These are phyloP conservation scores for Russula sp. DNA, from an alignment of 768 basidiomycete genomes.

Conservation along the genomic window DNA sequence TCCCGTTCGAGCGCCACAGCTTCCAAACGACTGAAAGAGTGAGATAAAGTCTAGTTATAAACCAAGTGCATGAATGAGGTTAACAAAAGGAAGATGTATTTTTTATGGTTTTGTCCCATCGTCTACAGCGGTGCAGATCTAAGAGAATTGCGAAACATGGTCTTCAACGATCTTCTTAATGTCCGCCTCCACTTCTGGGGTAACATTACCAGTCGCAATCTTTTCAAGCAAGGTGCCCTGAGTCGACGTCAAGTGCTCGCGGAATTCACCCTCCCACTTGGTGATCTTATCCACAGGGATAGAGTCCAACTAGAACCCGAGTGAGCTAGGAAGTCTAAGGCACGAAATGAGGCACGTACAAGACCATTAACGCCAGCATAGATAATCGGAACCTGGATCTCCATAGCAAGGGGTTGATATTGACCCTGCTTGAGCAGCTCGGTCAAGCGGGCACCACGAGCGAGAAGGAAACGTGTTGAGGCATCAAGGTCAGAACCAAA, in stretches of 20 bases:
- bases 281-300: constrained; percentile 95
- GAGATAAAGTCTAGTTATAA: constrained; percentile 26
- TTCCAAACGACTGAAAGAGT: neutral
- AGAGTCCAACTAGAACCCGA: constrained; percentile 66
- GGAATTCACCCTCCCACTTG: constrained; percentile 91
- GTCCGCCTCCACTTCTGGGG: constrained; percentile 85
- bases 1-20: neutral
- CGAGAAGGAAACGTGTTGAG: constrained; percentile 96
- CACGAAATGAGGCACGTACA: constrained; percentile 45
- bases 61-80: constrained; percentile 12
- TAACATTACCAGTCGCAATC: constrained; percentile 80
- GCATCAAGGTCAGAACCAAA: constrained; percentile 99
- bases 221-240: constrained; percentile 77
- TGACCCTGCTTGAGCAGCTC: constrained; percentile 98
- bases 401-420: constrained; percentile 92
- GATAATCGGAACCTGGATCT: constrained; percentile 97
- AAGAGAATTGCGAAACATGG: constrained; percentile 78
- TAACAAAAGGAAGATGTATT: constrained; percentile 23
- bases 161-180: constrained; percentile 95
- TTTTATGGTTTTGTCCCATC: constrained; percentile 21
- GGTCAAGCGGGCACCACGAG: constrained; percentile 96
- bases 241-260: constrained; percentile 73
- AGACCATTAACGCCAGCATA: constrained; percentile 99
- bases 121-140: constrained; percentile 23
- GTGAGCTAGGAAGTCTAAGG: neutral